phyloP scores from a whole-genome alignment of 192 early-diverging fungal species.

The Umbelopsis sp. region DNA sequence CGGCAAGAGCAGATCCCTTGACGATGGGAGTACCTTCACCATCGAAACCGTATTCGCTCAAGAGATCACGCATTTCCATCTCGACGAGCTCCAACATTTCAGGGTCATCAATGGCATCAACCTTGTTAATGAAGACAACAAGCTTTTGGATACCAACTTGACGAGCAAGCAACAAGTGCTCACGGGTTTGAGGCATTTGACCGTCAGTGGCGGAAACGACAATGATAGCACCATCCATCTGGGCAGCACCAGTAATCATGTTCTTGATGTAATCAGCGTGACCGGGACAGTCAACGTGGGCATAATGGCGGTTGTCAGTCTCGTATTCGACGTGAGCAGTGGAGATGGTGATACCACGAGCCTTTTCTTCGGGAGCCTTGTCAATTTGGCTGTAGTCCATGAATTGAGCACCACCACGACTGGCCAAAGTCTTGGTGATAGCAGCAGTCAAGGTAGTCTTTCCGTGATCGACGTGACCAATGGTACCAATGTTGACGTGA shows the following conservation, averaged over 20 bases:
- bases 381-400: constrained; percentile 96
- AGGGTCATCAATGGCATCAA: constrained; percentile 93
- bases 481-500: constrained; percentile 98
- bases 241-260: constrained; percentile 98
- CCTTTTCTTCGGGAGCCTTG: constrained; percentile 98
- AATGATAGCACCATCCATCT: constrained; percentile 98
- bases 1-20: constrained; percentile 93
- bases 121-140: constrained; percentile 99
- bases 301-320: constrained; percentile 88
- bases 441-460: constrained; percentile 99
- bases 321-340: constrained; percentile 98
- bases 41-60: constrained; percentile 89
- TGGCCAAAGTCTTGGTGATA: constrained; percentile 94
- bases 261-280: constrained; percentile 99
- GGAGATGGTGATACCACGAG: constrained; percentile 97
- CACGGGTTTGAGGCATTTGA: constrained; percentile 98
- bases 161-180: constrained; percentile 94
- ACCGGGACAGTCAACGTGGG: constrained; percentile 97
- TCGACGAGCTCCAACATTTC: constrained; percentile 99
- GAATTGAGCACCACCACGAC: constrained; percentile 83
- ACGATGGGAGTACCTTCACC: constrained; percentile 91
- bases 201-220: constrained; percentile 98
- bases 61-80: constrained; percentile 98
- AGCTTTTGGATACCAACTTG: constrained; percentile 93
- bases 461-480: constrained; percentile 99